A percentile compares a stretch with the other conserved stretches of the same genome.
phyloP scores from a whole-genome alignment of 768 basidiomycete species.

The Inosperma sp. region DNA sequence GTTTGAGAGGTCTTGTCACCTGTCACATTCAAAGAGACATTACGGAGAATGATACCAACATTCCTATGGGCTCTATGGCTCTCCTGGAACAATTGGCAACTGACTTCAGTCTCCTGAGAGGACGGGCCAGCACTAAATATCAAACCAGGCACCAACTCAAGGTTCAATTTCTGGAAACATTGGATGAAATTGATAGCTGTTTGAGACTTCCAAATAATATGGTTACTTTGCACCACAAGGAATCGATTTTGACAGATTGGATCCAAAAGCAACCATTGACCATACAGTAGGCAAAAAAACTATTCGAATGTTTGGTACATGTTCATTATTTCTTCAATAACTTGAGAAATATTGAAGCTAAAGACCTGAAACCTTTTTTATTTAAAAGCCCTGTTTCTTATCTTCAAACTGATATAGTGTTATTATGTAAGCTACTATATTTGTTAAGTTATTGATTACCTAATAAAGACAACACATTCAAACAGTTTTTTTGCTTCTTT shows the following conservation, averaged over 20 bases:
- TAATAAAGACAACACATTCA: no score
- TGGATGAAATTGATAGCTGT: not conserved
- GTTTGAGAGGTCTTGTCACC: conserved; percentile 10
- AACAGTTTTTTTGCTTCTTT: no score
- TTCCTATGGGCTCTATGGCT: not conserved
- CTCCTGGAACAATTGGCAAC: not conserved
- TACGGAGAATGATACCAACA: not conserved
- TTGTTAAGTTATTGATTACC: no score
- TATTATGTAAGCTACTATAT: no score
- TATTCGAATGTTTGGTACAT: no score
- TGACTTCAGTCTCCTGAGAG: not conserved
- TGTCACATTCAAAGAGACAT: not conserved
- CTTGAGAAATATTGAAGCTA: no score
- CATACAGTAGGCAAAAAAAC: no score
- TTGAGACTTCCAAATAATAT: conserved; percentile 1
- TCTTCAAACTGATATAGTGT: no score
- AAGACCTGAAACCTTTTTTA: no score
- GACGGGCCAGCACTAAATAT: conserved; percentile 3
- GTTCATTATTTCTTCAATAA: no score
- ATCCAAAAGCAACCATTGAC: conserved; percentile 10
- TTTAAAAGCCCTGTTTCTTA: no score
- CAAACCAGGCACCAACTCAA: not conserved
- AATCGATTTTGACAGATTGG: not conserved
- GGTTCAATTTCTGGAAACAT: not conserved
- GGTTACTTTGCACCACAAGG: not conserved